A percentile compares a stretch with the other conserved stretches of the same genome.
Evolutionary conservation across 805 yeast species (phyloP).

Genomic region (Schwanniomyces vanrijiae): DNA sequence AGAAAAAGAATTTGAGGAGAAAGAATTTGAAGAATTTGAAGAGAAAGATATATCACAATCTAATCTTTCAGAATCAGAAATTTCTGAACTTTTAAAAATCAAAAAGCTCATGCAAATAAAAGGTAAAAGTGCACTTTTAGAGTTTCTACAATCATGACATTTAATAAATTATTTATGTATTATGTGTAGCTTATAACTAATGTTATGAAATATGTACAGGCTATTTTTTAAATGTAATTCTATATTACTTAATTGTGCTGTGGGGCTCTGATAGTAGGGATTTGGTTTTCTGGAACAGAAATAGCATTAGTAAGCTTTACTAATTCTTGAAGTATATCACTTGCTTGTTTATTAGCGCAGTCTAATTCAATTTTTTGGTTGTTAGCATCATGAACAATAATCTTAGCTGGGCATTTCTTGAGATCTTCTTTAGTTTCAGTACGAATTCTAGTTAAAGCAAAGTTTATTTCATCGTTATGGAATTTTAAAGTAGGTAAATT

Average conservation of each 20-base stretch:
- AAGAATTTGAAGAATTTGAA: no score
- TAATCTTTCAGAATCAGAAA: constrained; percentile 31
- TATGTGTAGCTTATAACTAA: constrained; percentile 10
- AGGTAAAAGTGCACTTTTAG: constrained; percentile 64
- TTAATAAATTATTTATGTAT: constrained; percentile 20
- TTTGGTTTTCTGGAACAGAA: constrained; percentile 46
- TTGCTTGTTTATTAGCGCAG: constrained; percentile 49
- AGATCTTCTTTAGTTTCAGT: constrained; percentile 42
- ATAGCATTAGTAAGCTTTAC: constrained; percentile 52
- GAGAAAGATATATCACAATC: constrained; percentile 7
- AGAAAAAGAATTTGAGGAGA: constrained; percentile 9
- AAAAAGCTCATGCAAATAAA: constrained; percentile 63
- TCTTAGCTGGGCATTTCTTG: constrained; percentile 43
- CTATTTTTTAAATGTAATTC: neutral
- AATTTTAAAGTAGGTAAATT: constrained; percentile 76
- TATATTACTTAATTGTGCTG: neutral
- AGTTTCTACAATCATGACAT: constrained; percentile 46
- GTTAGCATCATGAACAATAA: constrained; percentile 40
- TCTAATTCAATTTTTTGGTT: constrained; percentile 47
- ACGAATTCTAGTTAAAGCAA: constrained; percentile 58
- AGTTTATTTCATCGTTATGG: constrained; percentile 72
- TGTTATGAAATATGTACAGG: constrained; percentile 6
- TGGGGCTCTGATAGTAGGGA: constrained; percentile 25
- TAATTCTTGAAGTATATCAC: constrained; percentile 58
- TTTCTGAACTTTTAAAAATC: constrained; percentile 52